A percentile compares a stretch with the other conserved stretches of the same genome.
phyloP scores from a whole-genome alignment of 306 rosid species.

The Pyrus communis region DNA sequence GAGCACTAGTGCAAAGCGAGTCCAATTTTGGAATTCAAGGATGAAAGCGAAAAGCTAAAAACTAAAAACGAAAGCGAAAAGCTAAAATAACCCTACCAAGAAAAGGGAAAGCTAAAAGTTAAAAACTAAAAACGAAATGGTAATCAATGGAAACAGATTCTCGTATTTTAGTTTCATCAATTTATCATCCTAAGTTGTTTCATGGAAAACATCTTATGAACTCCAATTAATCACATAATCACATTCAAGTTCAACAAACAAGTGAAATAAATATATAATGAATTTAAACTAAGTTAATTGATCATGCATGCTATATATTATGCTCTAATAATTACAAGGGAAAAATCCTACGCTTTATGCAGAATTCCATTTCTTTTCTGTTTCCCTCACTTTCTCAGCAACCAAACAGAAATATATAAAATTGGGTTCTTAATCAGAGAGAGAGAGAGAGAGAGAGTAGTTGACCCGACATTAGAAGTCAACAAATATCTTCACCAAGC shows the following conservation, averaged over 20 bases:
- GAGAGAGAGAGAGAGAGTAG: conserved; percentile 9
- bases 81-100: too few species aligned
- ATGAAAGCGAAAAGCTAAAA: too few species aligned
- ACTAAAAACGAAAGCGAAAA: too few species aligned
- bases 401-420: not conserved
- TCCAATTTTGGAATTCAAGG: too few species aligned
- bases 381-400: conserved; percentile 3
- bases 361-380: not conserved
- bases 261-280: not conserved
- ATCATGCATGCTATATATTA: not conserved
- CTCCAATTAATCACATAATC: not conserved
- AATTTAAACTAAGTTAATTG: not conserved
- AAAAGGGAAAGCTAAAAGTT: too few species aligned
- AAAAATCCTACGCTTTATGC: not conserved
- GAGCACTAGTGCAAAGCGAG: too few species aligned
- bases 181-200: not conserved
- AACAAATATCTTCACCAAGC: not conserved
- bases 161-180: not conserved
- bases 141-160: not conserved
- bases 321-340: not conserved
- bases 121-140: not conserved
- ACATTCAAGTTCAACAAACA: not conserved
- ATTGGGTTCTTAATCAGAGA: not conserved
- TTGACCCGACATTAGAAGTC: conserved; percentile 27
- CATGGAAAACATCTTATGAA: not conserved